Percentiles rank a stretch among this genome's conserved stretches.
phyloP scores from a whole-genome alignment of 495 filamentous ascomycete species.

The Penicillium psychrofluorescens region DNA sequence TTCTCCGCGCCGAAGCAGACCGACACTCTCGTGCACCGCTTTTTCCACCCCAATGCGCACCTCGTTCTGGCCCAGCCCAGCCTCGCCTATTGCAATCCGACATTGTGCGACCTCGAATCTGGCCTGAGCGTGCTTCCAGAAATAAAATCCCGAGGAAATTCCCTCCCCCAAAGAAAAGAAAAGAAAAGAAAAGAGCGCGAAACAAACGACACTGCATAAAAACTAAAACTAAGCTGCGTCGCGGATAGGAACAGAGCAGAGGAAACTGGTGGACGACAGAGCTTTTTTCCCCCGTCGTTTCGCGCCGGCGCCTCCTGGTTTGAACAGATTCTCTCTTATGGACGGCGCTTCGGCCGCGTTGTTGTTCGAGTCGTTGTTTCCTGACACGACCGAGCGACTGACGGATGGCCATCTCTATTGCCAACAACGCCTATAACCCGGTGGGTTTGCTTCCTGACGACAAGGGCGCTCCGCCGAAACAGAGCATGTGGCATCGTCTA shows the following conservation, averaged over 20 bases:
- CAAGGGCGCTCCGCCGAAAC: slow-evolving; percentile 31
- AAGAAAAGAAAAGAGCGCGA: too few relatives aligned
- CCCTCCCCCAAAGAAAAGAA: too few relatives aligned
- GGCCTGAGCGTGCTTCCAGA: too few relatives aligned
- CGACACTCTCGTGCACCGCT: slow-evolving; percentile 8
- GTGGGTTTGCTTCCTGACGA: slow-evolving; percentile 29
- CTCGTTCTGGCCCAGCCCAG: slow-evolving; percentile 18
- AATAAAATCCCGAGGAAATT: too few relatives aligned
- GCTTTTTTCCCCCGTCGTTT: too few relatives aligned
- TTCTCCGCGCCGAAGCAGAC: background rate
- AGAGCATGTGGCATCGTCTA: slow-evolving; percentile 46
- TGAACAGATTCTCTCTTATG: slow-evolving; percentile 24
- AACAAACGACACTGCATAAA: too few relatives aligned
- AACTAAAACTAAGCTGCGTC: too few relatives aligned
- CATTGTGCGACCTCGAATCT: slow-evolving; percentile 16
- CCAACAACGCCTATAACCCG: slow-evolving; percentile 34
- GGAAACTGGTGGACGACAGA: too few relatives aligned
- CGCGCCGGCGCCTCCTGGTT: too few relatives aligned
- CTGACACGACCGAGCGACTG: slow-evolving; percentile 13
- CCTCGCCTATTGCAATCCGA: slow-evolving; percentile 25
- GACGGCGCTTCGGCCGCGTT: slow-evolving; percentile 25
- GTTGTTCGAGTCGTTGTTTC: slow-evolving; percentile 28
- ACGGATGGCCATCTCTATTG: slow-evolving; percentile 40
- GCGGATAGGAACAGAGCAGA: too few relatives aligned
- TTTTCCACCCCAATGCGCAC: slow-evolving; percentile 7